Base-by-base conservation (phyloP, 352 stramenopile genomes). In the Plasmopara muralis region DNA sequence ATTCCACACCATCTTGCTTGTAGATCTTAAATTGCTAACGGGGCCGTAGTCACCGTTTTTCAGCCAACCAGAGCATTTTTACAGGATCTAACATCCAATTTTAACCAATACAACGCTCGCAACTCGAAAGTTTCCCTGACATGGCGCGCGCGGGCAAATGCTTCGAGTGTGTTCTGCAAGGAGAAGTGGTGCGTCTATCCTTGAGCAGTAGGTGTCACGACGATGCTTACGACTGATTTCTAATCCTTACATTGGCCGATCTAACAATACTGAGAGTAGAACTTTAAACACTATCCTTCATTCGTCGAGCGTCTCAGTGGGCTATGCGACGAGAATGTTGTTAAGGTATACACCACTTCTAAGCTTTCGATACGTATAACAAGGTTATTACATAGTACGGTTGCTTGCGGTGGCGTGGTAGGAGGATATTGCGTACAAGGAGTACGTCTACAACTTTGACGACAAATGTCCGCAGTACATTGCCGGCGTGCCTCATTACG, bases 381-480 rank as follows among this genome's bases (percentile, higher is more conserved):
- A 43, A 38, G 33, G 1, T 15, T 4, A 4, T 43, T 2, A 25
- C 6, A 4, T 43, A 28, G 5, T 43, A 43, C 9, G 1, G 16
- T 28, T 10, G 6, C 14, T 37, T 53, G 16, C 8, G 15, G 33
- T 20, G 46, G 9, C 43, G 3, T 10, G 20, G 12, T 47, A 87
- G 75, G 82, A 93, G 54, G 77, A 93, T 31, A 90, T 93, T 25
- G 80, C 81, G 53, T 93, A 83, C 74, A 93, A 93, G 59, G 82
- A 93, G 53, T 93, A 93, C 60, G 79, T 93, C 25, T 93, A 89
- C 74, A 90, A 90, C 61, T 90, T 93, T 51, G 82, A 93, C 51
- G 82, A 88, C 60, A 87, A 90, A 60, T 90, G 79, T 48, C 82
- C 82, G 50, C 80, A 90, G 66, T 90, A 90, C 54, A 90, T 90